Percentiles rank a stretch among this genome's conserved stretches.
These are phyloP conservation scores for Boletus huronensis DNA, from an alignment of 768 basidiomycete species.

Conservation along the genomic window DNA sequence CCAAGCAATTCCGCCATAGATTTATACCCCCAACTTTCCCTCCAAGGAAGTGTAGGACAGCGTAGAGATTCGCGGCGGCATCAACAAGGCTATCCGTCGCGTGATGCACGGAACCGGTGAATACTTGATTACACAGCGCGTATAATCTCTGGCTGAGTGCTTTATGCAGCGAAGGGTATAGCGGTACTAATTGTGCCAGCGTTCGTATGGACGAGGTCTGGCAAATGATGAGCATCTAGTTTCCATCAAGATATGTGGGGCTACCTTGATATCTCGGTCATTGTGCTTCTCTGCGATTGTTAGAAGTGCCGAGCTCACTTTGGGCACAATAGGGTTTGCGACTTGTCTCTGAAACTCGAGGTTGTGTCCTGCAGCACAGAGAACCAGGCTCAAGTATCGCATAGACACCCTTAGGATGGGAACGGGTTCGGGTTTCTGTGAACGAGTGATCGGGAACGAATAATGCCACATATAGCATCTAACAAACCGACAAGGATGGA, in stretches of 20 bases:
- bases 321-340: slow-evolving; percentile 65
- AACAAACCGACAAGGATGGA: slow-evolving; percentile 67
- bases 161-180: slow-evolving; percentile 68
- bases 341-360: slow-evolving; percentile 83
- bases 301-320: slow-evolving; percentile 60
- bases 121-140: slow-evolving; percentile 48
- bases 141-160: slow-evolving; percentile 51
- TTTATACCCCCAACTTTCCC: slow-evolving; percentile 74
- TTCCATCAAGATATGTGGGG: neutral
- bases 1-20: slow-evolving; percentile 73
- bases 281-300: slow-evolving; percentile 49
- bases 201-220: slow-evolving; percentile 48
- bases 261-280: slow-evolving; percentile 56
- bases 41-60: slow-evolving; percentile 64
- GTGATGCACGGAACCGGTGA: slow-evolving; percentile 51
- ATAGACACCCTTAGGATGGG: slow-evolving; percentile 61
- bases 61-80: slow-evolving; percentile 56
- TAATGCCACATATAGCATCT: slow-evolving; percentile 14
- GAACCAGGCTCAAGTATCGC: slow-evolving; percentile 60
- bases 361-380: slow-evolving; percentile 55
- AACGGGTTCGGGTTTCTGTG: slow-evolving; percentile 64
- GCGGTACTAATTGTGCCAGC: slow-evolving; percentile 51
- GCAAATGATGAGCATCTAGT: slow-evolving; percentile 3
- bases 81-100: slow-evolving; percentile 38
- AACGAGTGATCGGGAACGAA: slow-evolving; percentile 14